A percentile compares a stretch with the other conserved stretches of the same genome.
These are phyloP conservation scores for Clonostachys solani DNA, from an alignment of 2,329 filamentous ascomycete species.

Conservation along the genomic window DNA sequence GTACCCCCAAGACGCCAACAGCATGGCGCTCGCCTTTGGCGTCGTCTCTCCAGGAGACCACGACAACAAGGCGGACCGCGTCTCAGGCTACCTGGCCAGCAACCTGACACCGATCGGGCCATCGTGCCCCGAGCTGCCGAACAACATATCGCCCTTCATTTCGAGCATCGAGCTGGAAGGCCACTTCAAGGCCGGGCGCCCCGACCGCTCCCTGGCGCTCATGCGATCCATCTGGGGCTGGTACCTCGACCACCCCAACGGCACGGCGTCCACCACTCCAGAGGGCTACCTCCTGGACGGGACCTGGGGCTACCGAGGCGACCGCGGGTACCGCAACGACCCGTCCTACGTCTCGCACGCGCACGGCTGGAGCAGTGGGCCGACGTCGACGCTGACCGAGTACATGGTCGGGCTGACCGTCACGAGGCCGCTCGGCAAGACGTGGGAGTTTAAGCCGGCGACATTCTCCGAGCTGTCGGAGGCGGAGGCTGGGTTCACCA, in stretches of 20 bases:
- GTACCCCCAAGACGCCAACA: constrained; percentile 57
- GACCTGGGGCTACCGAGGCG: constrained; percentile 50
- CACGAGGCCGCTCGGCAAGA: neutral
- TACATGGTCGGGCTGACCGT: constrained; percentile 32
- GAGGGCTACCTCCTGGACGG: constrained; percentile 55
- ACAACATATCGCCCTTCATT: constrained; percentile 55
- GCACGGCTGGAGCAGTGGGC: constrained; percentile 45
- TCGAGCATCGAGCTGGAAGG: constrained; percentile 55
- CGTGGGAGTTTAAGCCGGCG: neutral
- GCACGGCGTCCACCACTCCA: constrained; percentile 53
- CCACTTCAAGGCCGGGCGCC: constrained; percentile 41
- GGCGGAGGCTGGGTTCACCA: neutral
- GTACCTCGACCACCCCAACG: constrained; percentile 52
- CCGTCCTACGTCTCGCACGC: constrained; percentile 40
- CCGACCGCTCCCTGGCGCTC: constrained; percentile 48
- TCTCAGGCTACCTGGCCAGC: constrained; percentile 36
- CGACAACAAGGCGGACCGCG: constrained; percentile 20
- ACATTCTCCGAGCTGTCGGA: neutral
- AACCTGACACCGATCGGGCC: constrained; percentile 55
- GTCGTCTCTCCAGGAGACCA: neutral
- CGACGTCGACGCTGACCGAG: constrained; percentile 38
- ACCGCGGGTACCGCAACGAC: constrained; percentile 42
- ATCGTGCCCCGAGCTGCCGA: constrained; percentile 49
- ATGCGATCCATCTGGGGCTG: constrained; percentile 56
- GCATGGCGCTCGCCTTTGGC: constrained; percentile 43